phyloP scores from a whole-genome alignment of 2,329 filamentous ascomycete species.

The Cercospora canescens region DNA sequence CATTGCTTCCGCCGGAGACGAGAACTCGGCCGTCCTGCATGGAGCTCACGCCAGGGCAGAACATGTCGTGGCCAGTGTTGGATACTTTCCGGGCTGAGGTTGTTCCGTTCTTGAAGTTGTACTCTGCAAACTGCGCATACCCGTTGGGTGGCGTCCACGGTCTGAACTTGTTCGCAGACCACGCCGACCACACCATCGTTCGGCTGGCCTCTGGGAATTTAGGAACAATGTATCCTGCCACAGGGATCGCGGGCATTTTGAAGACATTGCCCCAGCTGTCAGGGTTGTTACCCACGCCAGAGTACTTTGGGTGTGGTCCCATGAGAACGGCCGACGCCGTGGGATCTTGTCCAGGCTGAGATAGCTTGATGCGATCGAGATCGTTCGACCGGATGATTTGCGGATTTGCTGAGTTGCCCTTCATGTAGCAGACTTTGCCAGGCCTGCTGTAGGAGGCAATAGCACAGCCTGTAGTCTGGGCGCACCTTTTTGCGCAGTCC shows the following conservation, averaged over 20 bases:
- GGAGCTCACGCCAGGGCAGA: conserved; percentile 57
- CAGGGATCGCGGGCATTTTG: conserved; percentile 12
- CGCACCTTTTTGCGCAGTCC: neutral
- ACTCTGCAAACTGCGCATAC: conserved; percentile 17
- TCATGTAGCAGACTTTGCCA: neutral
- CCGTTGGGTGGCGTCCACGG: neutral
- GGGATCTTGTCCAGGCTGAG: neutral
- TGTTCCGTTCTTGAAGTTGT: conserved; percentile 12
- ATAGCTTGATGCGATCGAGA: neutral
- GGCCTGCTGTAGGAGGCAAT: neutral
- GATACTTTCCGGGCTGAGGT: conserved; percentile 24
- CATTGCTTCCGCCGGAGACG: conserved; percentile 56
- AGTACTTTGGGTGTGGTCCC: neutral
- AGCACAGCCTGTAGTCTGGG: neutral
- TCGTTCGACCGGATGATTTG: neutral
- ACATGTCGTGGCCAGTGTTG: conserved; percentile 56
- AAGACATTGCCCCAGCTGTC: neutral
- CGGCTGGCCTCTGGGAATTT: conserved; percentile 8
- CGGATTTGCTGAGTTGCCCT: neutral
- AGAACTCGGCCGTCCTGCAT: conserved; percentile 52
- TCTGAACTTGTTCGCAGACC: neutral
- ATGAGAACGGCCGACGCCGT: neutral
- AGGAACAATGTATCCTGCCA: conserved; percentile 14
- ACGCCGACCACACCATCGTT: conserved; percentile 11
- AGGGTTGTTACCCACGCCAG: neutral